Evolutionary conservation across 805 yeast genomes (phyloP), one percentile per base, ranked within the genome.

Genomic region (Jamesozyma jinghongensis): DNA sequence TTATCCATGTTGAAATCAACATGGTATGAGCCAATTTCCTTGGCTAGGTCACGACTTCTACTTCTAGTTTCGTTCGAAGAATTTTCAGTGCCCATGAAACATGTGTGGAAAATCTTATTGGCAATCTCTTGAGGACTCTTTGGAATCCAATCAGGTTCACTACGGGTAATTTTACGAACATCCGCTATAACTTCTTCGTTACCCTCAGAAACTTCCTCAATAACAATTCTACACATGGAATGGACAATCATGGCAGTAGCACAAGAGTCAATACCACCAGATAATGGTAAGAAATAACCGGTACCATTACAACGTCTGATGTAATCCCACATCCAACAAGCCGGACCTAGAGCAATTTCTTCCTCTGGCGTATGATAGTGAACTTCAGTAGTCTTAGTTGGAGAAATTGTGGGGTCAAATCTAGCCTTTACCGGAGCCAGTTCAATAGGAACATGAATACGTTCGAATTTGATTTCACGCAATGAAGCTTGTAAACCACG

Each of bases 301-400:
- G 87, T 85, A 38, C 92, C 84, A 49, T 76, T 77, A 51, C 94
- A 85, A 48, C 99, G 74, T 60, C 99, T 75, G 43, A 92, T 70
- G 56, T 92, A 92, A 62, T 92, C 99, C 99, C 99, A 92, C 48
- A 92, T 63, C 99, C 99, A 92, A 61, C 98, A 92, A 0, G 99
- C 98, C 0, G 99, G 99, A 0, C 99, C 99, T 34, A 85, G 68
- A 1, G 97, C 97, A 49, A 92, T 90, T 62, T 92, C 99, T 63
- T 92, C 97, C 55, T 88, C 95, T 3, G 98, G 96, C 2, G 68
- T 56, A 62, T 84, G 94, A 53, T 82, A 81, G 30, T 70, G 71
- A 34, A 81, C 70, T 4, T 66, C 68, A 18, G 63, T 58, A 1
- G 73, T 54, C 17, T 56, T 54, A 0, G 92, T 64, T 16, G 96